Evolutionary conservation across 192 early-diverging fungal species (phyloP).

Genomic region (Pilaira anomala): DNA sequence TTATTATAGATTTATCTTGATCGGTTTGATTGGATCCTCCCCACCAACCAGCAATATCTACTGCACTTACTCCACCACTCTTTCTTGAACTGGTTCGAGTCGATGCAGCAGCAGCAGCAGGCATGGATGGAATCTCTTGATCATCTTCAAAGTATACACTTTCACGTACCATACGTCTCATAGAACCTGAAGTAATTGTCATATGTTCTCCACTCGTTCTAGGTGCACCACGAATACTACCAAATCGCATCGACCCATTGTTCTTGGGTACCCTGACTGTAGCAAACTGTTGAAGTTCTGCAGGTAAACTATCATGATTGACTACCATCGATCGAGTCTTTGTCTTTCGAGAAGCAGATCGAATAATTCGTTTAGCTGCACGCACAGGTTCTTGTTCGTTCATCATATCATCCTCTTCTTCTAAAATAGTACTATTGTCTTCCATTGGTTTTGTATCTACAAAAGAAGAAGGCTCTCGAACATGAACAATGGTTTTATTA

Average conservation of each 20-base stretch:
- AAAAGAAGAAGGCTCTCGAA: background rate
- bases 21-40: background rate
- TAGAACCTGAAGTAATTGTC: slow-evolving; percentile 19
- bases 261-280: background rate
- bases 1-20: no score
- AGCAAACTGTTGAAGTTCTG: background rate
- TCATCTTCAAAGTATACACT: slow-evolving; percentile 17
- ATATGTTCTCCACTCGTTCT: slow-evolving; percentile 2
- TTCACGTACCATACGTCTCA: slow-evolving; percentile 19
- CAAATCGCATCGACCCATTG: slow-evolving; percentile 10
- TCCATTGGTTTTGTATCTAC: background rate
- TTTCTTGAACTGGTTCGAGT: background rate
- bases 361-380: slow-evolving; percentile 15
- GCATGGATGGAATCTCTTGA: background rate
- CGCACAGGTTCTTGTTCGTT: slow-evolving; percentile 6
- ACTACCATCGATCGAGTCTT: slow-evolving; percentile 11
- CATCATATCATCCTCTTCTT: background rate
- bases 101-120: background rate
- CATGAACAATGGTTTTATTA: background rate
- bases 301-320: background rate
- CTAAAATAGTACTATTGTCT: background rate
- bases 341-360: slow-evolving; percentile 12
- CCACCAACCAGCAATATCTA: slow-evolving; percentile 15
- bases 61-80: background rate
- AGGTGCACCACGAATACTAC: background rate